These are phyloP conservation scores for Coffea eugenioides DNA, from an alignment of 257 asterid genomes.

Conservation along the genomic window DNA sequence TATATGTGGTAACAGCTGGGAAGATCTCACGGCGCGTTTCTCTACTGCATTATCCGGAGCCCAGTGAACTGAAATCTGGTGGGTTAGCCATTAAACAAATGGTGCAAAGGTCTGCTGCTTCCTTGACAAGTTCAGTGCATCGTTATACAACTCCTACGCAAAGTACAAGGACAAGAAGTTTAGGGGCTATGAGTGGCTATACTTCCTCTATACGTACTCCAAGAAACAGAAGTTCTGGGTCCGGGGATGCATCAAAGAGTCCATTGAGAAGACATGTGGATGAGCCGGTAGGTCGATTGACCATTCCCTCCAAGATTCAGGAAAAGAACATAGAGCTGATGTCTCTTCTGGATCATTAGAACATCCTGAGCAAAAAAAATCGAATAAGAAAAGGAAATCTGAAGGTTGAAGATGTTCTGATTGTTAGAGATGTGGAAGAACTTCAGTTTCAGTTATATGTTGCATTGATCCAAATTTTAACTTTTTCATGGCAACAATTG, in stretches of 20 bases:
- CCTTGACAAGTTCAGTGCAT: conserved; percentile 48
- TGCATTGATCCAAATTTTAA: too few species aligned
- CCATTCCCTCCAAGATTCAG: conserved; percentile 48
- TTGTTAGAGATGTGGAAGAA: neutral
- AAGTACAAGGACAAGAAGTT: conserved; percentile 35
- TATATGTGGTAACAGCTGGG: conserved; percentile 47
- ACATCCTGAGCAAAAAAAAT: conserved; percentile 42
- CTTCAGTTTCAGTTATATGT: too few species aligned
- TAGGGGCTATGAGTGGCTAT: conserved; percentile 36
- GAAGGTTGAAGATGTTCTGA: conserved; percentile 18
- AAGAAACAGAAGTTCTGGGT: conserved; percentile 43
- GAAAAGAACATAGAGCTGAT: conserved; percentile 43
- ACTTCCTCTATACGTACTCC: conserved; percentile 35
- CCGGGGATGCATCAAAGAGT: conserved; percentile 31
- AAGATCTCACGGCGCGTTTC: conserved; percentile 58
- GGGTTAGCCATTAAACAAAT: conserved; percentile 17
- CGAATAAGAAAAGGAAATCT: conserved; percentile 46
- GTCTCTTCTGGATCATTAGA: conserved; percentile 46
- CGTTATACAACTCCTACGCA: conserved; percentile 43
- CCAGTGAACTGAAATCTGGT: conserved; percentile 42
- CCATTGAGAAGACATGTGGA: conserved; percentile 44
- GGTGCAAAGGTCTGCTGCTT: conserved; percentile 41
- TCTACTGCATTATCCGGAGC: conserved; percentile 62
- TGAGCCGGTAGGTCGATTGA: conserved; percentile 21
- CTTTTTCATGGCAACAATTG: too few species aligned